Evolutionary conservation across 805 yeast genomes (phyloP), one percentile per base, ranked within the genome.

Genomic region (Metschnikowia cerradonensis): DNA sequence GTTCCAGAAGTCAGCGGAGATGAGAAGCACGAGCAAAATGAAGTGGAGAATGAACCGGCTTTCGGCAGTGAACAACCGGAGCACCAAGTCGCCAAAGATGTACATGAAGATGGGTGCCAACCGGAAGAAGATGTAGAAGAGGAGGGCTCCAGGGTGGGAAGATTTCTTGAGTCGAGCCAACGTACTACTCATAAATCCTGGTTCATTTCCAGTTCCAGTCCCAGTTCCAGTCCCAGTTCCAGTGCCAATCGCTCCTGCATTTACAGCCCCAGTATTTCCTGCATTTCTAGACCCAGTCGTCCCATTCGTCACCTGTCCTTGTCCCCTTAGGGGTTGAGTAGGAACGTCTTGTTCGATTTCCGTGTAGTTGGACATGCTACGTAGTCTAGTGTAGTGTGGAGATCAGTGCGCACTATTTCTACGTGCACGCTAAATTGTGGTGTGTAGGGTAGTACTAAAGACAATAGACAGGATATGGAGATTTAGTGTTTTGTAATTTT

Each of bases 1-100:
- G 63, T 88, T 86, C 95, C 97, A 92, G 63, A 92, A 92, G 66
- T 92, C 99, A 1, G 90, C 89, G 0, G 96, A 88, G 19, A 89
- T 76, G 17, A 90, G 70, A 15, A 94, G 71, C 2, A 91, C 81
- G 20, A 90, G 83, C 5, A 83, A 66, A 14, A 92, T 90, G 73
- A 94, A 92, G 60, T 89, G 82, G 38, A 89, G 73, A 13, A 88
- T 85, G 63, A 59, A 60, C 57, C 79, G 78, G 48, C 77, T 77
- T 49, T 67, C 65, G 42, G 57, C 52, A 2, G 71, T 64, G 23
- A 72, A 57, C 26, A 73, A 53, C 11, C 71, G 70, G 5, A 90
- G 81, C 65, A 89, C 78, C 42, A 88, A 66, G 52, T 81, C 71
- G 0, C 96, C 96, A 56, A 88, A 81, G 5, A 89, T 63, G 61